These are phyloP conservation scores for Dunaliella primolecta DNA, from an alignment of 139 green algal genomes.

Conservation along the genomic window DNA sequence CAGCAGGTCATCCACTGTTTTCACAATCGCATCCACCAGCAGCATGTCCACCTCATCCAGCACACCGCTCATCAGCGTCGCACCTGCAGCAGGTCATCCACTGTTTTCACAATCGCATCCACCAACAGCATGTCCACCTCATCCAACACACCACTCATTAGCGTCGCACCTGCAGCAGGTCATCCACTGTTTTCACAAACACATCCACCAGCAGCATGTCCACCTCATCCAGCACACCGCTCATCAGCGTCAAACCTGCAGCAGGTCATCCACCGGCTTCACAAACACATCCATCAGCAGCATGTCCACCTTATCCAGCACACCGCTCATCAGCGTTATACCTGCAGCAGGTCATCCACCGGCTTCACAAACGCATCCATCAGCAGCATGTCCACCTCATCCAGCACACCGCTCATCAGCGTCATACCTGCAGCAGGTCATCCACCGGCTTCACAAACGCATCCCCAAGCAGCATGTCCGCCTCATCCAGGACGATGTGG, in stretches of 20 bases:
- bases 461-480: constrained; percentile 85
- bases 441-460: constrained; percentile 61
- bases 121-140: too few species aligned
- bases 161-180: constrained; percentile 67
- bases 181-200: constrained; percentile 56
- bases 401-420: too few species aligned
- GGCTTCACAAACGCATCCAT: constrained; percentile 60
- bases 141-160: too few species aligned
- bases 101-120: too few species aligned
- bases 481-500: constrained; percentile 91
- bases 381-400: constrained; percentile 94
- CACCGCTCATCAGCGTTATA: too few species aligned
- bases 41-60: too few species aligned
- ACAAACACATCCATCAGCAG: constrained; percentile 75
- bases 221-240: constrained; percentile 95
- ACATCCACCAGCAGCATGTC: constrained; percentile 83
- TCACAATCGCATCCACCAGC: too few species aligned
- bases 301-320: constrained; percentile 95
- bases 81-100: too few species aligned
- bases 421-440: constrained; percentile 63
- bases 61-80: too few species aligned
- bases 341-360: constrained; percentile 60
- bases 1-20: too few species aligned
- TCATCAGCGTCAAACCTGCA: constrained; percentile 69
- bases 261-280: constrained; percentile 52